Evolutionary conservation across 2,329 filamentous ascomycete genomes (phyloP).

Genomic region (Simplicillium sp.): DNA sequence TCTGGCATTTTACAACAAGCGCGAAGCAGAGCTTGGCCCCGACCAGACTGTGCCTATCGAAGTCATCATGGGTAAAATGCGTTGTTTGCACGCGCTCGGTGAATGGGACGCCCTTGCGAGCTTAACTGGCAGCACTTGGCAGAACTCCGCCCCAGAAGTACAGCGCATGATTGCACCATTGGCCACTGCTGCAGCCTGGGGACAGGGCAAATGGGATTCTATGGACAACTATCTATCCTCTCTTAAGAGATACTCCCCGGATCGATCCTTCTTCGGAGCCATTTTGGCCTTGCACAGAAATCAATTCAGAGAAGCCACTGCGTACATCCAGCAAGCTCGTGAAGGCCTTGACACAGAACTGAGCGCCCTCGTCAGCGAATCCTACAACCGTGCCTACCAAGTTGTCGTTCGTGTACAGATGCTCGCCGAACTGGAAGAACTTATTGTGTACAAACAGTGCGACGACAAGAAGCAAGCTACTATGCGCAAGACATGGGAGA

Average conservation of each 20-base stretch:
- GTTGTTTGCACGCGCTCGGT: slow-evolving; percentile 89
- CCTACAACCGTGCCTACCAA: slow-evolving; percentile 93
- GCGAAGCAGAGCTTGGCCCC: slow-evolving; percentile 59
- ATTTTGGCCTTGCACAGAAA: slow-evolving; percentile 93
- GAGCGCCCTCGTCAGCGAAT: slow-evolving; percentile 93
- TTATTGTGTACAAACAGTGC: slow-evolving; percentile 95
- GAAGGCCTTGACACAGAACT: slow-evolving; percentile 94
- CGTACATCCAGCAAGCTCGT: slow-evolving; percentile 81
- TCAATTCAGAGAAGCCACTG: slow-evolving; percentile 84
- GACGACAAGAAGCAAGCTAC: slow-evolving; percentile 82
- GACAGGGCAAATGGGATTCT: slow-evolving; percentile 89
- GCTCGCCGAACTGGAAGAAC: slow-evolving; percentile 96
- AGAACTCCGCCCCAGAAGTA: slow-evolving; percentile 77
- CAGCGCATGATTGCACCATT: slow-evolving; percentile 86
- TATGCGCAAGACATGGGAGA: slow-evolving; percentile 93
- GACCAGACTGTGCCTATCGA: slow-evolving; percentile 64
- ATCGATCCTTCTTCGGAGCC: slow-evolving; percentile 94
- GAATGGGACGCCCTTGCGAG: slow-evolving; percentile 93
- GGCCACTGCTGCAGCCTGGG: slow-evolving; percentile 93
- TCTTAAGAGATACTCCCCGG: slow-evolving; percentile 88
- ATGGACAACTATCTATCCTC: slow-evolving; percentile 97
- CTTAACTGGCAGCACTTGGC: slow-evolving; percentile 88
- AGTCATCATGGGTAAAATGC: slow-evolving; percentile 99
- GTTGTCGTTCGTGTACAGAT: slow-evolving; percentile 98
- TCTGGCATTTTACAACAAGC: slow-evolving; percentile 79